Evolutionary conservation across 441 rosid species (phyloP), one percentile per base, ranked within the genome.

Genomic region (Brassica balearica): DNA sequence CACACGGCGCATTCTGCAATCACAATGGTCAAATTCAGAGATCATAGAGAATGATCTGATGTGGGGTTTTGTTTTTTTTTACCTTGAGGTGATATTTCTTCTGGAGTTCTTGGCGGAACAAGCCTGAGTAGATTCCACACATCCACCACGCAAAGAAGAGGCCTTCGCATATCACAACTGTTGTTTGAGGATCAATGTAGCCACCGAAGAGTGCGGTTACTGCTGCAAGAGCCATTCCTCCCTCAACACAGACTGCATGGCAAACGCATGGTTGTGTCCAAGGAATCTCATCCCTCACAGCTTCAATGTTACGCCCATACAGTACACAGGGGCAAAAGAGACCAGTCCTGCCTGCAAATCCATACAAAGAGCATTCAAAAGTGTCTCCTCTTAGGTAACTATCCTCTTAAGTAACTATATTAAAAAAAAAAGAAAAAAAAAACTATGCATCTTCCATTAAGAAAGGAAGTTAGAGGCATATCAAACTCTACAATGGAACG

Each of bases 31-130:
- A 14, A 17, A 60, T 73, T 36, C 73, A 66, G 71, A 4, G 5
- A 61, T 61, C 59, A 4, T 4, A 73, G 78, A 55, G 63, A 74
- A 36, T 56, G 46, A 23, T 27, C 2, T 55, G 22, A 51, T 29
- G 29, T 62, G 63, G 58, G 11, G 3, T 2, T 3, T 46, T 46
- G 3, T 46, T 4, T 63, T 15, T 60, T 3, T 36, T 22, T 69
- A 88, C 99, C 98, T 90, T 92, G 76, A 95, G 97, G 76, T 94
- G 98, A 80, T 94, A 92, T 29, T 89, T 90, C 82, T 86, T 91
- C 80, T 92, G 98, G 61, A 94, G 76, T 25, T 91, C 86, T 75
- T 92, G 93, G 8, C 98, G 92, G 77, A 92, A 86, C 72, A 90
- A 72, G 61, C 97, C 97, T 20, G 91, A 89, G 78, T 91, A 90